Conservation (phyloP, 1,284 basidiomycete species). For the Boletus austroedulis region DNA sequence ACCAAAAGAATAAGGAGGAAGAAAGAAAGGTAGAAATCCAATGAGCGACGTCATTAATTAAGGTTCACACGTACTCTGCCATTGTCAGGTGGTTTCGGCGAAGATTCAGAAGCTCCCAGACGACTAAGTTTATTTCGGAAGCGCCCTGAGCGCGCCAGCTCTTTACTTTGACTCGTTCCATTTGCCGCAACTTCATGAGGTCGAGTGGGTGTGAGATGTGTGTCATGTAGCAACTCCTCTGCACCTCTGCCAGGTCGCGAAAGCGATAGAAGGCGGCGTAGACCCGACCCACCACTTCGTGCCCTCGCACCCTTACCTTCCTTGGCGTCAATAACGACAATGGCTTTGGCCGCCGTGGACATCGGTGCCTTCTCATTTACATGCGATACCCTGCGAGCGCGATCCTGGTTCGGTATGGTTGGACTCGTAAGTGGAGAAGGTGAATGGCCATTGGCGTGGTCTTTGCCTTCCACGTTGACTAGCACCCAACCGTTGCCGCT, state of each 20-base stretch:
- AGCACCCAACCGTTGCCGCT: conserved; percentile 59
- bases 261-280: conserved; percentile 34
- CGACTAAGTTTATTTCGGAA: conserved; percentile 32
- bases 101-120: conserved; percentile 30
- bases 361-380: conserved; percentile 33
- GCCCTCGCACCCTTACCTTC: conserved; percentile 41
- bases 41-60: conserved; percentile 27
- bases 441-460: conserved; percentile 30
- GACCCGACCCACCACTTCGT: conserved; percentile 37
- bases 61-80: conserved; percentile 39
- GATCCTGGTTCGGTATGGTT: conserved; percentile 30
- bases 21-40: conserved; percentile 14
- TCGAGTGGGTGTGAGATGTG: conserved; percentile 27
- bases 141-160: conserved; percentile 26
- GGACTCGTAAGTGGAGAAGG: conserved; percentile 31
- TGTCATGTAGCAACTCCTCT: conserved; percentile 28
- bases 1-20: background rate
- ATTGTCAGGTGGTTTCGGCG: conserved; percentile 34
- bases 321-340: conserved; percentile 56
- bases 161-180: conserved; percentile 23
- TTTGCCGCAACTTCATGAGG: conserved; percentile 28
- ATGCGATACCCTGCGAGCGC: conserved; percentile 28
- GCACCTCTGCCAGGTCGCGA: conserved; percentile 34
- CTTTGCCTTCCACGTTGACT: conserved; percentile 55
- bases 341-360: conserved; percentile 54